phyloP scores from a whole-genome alignment of 352 stramenopile species.

The Phytophthora cryptogea region DNA sequence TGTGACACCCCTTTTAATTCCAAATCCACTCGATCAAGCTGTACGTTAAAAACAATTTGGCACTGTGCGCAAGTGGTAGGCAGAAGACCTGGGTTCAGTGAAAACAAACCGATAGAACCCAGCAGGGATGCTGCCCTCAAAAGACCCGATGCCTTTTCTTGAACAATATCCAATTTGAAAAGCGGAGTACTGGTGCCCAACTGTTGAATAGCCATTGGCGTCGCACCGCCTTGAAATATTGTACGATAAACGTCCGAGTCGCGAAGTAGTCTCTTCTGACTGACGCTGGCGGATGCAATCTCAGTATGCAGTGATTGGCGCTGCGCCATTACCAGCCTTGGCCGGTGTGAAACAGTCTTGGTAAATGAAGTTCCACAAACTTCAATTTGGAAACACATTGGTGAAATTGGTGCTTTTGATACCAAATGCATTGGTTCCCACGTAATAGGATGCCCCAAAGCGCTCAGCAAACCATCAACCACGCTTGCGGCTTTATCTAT shows the following conservation, averaged over 20 bases:
- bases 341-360: constrained; percentile 22
- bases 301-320: constrained; percentile 31
- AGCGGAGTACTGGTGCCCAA: constrained; percentile 8
- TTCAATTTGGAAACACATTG: constrained; percentile 39
- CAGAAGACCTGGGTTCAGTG: constrained; percentile 21
- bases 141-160: constrained; percentile 36
- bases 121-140: constrained; percentile 27
- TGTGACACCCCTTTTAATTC: constrained; percentile 26
- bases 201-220: constrained; percentile 17
- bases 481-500: constrained; percentile 9
- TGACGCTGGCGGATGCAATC: constrained; percentile 38
- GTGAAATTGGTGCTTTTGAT: background rate
- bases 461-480: constrained; percentile 14
- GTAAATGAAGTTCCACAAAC: constrained; percentile 25
- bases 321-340: constrained; percentile 29
- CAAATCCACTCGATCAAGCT: constrained; percentile 21
- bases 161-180: constrained; percentile 24
- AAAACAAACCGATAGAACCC: constrained; percentile 27
- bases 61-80: constrained; percentile 20
- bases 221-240: constrained; percentile 38
- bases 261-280: constrained; percentile 9
- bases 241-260: background rate
- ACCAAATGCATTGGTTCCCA: constrained; percentile 11
- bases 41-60: constrained; percentile 16
- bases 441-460: constrained; percentile 30